Base-by-base conservation (phyloP, 371 early-diverging fungal species). In the Mortierella sp. region DNA sequence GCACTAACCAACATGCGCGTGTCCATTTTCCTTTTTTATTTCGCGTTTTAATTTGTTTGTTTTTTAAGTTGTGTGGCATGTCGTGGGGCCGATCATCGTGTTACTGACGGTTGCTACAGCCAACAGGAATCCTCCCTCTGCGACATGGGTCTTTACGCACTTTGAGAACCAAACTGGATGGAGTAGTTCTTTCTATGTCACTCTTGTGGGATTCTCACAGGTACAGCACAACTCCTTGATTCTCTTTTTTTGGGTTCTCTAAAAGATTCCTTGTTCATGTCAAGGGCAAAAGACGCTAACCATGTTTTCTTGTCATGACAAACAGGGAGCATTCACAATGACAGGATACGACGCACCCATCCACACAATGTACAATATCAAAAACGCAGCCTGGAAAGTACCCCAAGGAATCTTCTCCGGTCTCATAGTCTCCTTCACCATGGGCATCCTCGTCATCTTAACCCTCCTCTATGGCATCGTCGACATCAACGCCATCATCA, bases 111-210 rank as follows among this genome's bases (percentile, higher is more conserved):
- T 84, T 6, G 54, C 72, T 14, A 50, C 75, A 1, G 71, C 80
- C 0, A 52, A 54, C 38, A 84, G 21, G 21, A 28, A 34, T 1
- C 80, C 84, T 8, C 84, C 84, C 19, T 72, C 84, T 5, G 48
- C 71, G 2, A 21, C 50, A 1, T 84, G 84, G 84, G 78, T 80
- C 42, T 75, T 84, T 50, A 78, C 80, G 7, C 84, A 80, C 34
- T 84, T 80, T 70, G 84, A 84, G 63, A 84, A 84, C 34, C 78
- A 84, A 48, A 84, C 84, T 21, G 84, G 80, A 10, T 84, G 80
- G 75, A 28, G 68, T 2, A 77, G 63, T 1, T 52, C 76, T 0
- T 71, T 75, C 6, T 80, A 84, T 65, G 84, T 80, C 10, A 19
- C 44, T 0, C 77, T 84, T 0, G 38, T 84, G 4, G 84, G 84